Base-by-base conservation (phyloP, 305 asterid genomes). In the Caryopteris hybrid region DNA sequence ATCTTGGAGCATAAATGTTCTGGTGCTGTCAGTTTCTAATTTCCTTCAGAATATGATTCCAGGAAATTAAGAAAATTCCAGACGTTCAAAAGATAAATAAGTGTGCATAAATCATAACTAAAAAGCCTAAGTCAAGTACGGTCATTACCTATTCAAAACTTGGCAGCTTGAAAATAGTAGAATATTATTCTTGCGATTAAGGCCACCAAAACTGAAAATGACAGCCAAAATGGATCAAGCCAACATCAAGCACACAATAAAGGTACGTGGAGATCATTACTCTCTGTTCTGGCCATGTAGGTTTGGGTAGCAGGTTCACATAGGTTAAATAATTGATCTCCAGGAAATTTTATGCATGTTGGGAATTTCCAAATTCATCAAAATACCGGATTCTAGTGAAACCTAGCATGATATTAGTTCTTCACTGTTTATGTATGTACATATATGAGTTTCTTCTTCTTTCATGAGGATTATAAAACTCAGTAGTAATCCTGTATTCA, bases 401-500 rank as follows among this genome's bases (percentile, higher is more conserved):
- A 16, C 17, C 18, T 43, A 46, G 17, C 51, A 13, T 18, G 2
- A 11, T 31, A 31, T 29, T 46, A 46, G 33, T 31, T 68, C 6
- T 55, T 43, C 16, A 27, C 6, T 12, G 33, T 10, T 53, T 27
- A 48, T 36, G 8, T 39, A 2, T 43, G 47, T 8, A 55, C 36
- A 16, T 5, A 33, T 0, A 11, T 42, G 34, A 25, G 14, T 31
- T 41, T 50, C 13, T 39, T 54, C 21, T 4, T 12, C 38, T 51
- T 14, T 29, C 42, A 22, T 18, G 25, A 27, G 45, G 34, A 57
- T 45, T 21, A 39, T 14, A 36, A 33, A 59, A 54, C 53, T n/a
- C n/a, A n/a, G 1, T 31, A 57, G 21, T 18, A 25, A 25, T 71
- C 69, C 57, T 62, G 36, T 27, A 62, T 52, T 55, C 69, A 36